phyloP scores from a whole-genome alignment of 164 flowering plant species.

The Umbilicus rupestris region DNA sequence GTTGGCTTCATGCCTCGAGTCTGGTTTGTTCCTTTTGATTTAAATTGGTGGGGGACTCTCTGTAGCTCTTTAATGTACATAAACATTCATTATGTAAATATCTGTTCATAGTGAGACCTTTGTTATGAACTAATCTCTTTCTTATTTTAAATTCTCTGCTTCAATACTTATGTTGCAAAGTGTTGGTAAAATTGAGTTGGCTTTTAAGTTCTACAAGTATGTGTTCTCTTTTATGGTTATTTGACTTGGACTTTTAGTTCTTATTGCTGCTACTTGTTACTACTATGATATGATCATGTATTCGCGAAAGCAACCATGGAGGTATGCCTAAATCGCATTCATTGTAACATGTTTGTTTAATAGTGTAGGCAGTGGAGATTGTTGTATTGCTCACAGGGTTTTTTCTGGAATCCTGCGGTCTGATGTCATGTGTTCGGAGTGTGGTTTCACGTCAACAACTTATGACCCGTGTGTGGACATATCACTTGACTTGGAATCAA shows the following conservation, averaged over 20 bases:
- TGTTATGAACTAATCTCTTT: background rate
- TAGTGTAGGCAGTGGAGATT: slow-evolving; percentile 53
- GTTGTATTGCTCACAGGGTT: slow-evolving; percentile 70
- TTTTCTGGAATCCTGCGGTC: slow-evolving; percentile 68
- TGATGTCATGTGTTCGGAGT: slow-evolving; percentile 57
- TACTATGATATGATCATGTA: background rate
- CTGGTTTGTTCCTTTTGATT: background rate
- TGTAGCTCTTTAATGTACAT: background rate
- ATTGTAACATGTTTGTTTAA: slow-evolving; percentile 15
- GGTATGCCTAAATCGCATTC: background rate
- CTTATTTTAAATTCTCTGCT: background rate
- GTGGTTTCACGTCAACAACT: slow-evolving; percentile 70
- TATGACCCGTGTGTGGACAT: slow-evolving; percentile 63
- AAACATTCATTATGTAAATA: background rate
- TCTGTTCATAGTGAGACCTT: background rate
- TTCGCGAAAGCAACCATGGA: background rate
- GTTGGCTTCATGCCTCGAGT: background rate
- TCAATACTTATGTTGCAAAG: background rate
- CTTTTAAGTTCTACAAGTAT: background rate
- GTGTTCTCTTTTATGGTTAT: background rate
- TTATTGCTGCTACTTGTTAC: background rate
- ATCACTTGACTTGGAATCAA: slow-evolving; percentile 74
- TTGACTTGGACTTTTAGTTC: background rate
- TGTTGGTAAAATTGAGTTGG: background rate
- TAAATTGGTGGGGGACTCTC: background rate